These are phyloP conservation scores for Apiosordaria backusii DNA, from an alignment of 495 filamentous ascomycete genomes.

Conservation along the genomic window DNA sequence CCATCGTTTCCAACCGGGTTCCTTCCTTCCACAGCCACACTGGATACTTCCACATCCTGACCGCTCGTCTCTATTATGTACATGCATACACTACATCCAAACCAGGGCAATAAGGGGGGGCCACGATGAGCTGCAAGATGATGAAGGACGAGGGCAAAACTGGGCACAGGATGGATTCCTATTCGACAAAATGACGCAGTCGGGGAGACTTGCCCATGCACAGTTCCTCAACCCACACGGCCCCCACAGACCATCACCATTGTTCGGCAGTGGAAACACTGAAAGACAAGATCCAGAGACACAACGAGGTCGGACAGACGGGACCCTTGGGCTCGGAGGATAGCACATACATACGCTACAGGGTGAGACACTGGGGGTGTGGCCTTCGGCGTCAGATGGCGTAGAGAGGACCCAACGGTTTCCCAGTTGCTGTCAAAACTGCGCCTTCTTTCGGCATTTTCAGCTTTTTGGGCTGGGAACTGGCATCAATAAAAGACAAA, in stretches of 20 bases:
- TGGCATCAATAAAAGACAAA: background rate
- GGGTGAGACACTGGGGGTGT: background rate
- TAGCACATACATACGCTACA: background rate
- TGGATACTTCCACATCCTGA: background rate
- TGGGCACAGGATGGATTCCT: background rate
- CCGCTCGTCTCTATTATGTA: background rate
- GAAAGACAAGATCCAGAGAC: background rate
- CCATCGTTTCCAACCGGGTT: background rate
- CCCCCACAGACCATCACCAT: background rate
- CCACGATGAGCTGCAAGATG: conserved; percentile 4
- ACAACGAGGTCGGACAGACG: background rate
- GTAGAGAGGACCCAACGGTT: background rate
- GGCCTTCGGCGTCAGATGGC: background rate
- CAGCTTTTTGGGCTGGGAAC: background rate
- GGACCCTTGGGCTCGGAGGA: background rate
- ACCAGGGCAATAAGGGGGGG: background rate
- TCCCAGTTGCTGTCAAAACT: background rate
- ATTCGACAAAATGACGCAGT: conserved; percentile 13
- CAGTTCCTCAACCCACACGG: background rate
- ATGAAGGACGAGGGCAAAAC: background rate
- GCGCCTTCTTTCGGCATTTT: background rate
- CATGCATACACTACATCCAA: background rate
- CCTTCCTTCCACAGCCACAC: background rate
- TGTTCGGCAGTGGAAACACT: background rate
- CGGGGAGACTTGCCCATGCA: background rate